These are phyloP conservation scores for Phytophthora quininea DNA, from an alignment of 352 stramenopile genomes.

Conservation along the genomic window DNA sequence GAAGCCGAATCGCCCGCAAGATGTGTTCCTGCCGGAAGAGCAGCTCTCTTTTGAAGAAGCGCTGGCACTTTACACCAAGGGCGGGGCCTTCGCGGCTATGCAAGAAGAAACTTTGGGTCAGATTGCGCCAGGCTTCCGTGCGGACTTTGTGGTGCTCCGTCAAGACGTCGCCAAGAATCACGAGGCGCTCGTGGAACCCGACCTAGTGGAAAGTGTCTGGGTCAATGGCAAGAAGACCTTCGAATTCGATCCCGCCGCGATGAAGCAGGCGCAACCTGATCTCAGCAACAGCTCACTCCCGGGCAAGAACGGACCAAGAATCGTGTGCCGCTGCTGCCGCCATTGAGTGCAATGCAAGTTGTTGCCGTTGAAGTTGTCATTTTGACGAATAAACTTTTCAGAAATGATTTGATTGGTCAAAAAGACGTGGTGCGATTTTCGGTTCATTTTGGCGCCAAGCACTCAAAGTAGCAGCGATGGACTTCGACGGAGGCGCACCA, in stretches of 20 bases:
- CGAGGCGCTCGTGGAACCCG: constrained; percentile 39
- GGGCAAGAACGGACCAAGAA: constrained; percentile 75
- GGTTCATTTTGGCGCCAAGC: constrained; percentile 29
- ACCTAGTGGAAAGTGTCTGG: constrained; percentile 72
- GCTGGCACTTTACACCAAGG: constrained; percentile 83
- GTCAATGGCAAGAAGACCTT: constrained; percentile 66
- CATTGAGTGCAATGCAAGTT: constrained; percentile 2
- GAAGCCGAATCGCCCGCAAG: constrained; percentile 50
- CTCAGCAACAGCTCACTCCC: constrained; percentile 68
- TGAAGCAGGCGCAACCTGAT: constrained; percentile 25
- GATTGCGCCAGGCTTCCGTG: constrained; percentile 53
- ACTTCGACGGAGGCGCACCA: constrained; percentile 47
- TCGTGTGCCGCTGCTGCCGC: constrained; percentile 69
- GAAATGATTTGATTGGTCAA: constrained; percentile 19
- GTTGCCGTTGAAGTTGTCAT: constrained; percentile 2
- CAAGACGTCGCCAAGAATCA: constrained; percentile 57
- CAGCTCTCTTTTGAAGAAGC: constrained; percentile 76
- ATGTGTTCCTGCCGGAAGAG: constrained; percentile 71
- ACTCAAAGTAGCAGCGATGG: constrained; percentile 38
- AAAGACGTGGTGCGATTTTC: constrained; percentile 8
- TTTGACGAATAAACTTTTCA: not conserved
- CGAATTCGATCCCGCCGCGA: constrained; percentile 37
- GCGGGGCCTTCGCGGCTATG: constrained; percentile 69
- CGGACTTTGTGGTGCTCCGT: constrained; percentile 80
- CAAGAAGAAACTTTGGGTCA: constrained; percentile 60